Conservation (phyloP, 352 stramenopile genomes). For the Phytophthora aleatoria region DNA sequence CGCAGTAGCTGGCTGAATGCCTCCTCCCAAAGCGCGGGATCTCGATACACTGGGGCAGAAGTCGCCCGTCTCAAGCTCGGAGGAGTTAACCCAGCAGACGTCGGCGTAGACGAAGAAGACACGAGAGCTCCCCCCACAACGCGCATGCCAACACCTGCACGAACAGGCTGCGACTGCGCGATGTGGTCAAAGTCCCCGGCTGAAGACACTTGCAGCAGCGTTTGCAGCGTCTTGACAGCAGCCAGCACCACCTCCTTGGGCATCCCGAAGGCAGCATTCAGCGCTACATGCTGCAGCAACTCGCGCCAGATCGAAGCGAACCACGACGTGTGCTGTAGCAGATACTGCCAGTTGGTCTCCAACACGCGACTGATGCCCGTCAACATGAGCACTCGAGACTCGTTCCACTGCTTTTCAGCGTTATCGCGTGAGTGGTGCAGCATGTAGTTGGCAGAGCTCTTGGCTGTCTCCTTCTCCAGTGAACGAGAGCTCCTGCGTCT, state of each 20-base stretch:
- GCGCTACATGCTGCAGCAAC: slow-evolving; percentile 62
- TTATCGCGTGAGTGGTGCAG: slow-evolving; percentile 97
- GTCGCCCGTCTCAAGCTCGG: slow-evolving; percentile 27
- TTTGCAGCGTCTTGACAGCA: slow-evolving; percentile 77
- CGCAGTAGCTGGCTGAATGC: slow-evolving; percentile 67
- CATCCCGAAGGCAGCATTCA: slow-evolving; percentile 54
- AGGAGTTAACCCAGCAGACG: slow-evolving; percentile 23
- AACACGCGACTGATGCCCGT: slow-evolving; percentile 94
- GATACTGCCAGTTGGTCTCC: slow-evolving; percentile 77
- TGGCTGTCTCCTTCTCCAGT: slow-evolving; percentile 20
- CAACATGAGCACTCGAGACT: slow-evolving; percentile 95
- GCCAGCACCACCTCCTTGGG: slow-evolving; percentile 84
- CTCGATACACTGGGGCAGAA: slow-evolving; percentile 35
- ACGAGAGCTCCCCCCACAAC: slow-evolving; percentile 88
- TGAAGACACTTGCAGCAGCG: slow-evolving; percentile 82
- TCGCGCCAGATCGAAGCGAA: slow-evolving; percentile 67
- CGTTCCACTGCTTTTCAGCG: slow-evolving; percentile 96
- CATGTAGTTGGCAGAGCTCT: slow-evolving; percentile 47
- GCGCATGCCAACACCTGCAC: slow-evolving; percentile 88
- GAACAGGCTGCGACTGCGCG: slow-evolving; percentile 71
- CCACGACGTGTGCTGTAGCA: slow-evolving; percentile 68
- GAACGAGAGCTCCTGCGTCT: slow-evolving; percentile 18
- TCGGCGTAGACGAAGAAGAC: slow-evolving; percentile 39
- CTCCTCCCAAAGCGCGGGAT: slow-evolving; percentile 69
- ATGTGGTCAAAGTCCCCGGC: slow-evolving; percentile 75